phyloP scores from a whole-genome alignment of 495 filamentous ascomycete genomes.

The Trichoderma virens region DNA sequence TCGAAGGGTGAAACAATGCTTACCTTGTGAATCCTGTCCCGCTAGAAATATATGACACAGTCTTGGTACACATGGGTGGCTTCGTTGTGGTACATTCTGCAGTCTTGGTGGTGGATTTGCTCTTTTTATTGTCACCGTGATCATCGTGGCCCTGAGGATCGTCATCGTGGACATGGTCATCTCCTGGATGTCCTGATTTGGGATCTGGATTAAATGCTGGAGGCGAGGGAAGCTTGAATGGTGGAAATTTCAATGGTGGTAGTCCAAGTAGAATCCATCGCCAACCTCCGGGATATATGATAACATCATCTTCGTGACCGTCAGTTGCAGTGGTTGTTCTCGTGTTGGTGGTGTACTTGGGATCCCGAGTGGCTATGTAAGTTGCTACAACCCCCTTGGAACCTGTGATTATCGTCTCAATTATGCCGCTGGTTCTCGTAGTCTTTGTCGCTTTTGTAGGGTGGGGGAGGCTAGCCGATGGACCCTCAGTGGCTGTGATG shows the following conservation, averaged over 20 bases:
- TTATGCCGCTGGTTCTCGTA: not conserved
- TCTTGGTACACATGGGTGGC: not conserved
- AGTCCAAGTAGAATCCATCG: not conserved
- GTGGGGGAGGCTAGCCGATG: not conserved
- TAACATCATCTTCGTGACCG: not conserved
- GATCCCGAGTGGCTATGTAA: not conserved
- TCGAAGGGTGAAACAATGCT: not conserved
- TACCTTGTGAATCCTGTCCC: not conserved
- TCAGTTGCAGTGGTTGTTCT: not conserved
- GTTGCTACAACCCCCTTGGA: not conserved
- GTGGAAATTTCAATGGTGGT: no score
- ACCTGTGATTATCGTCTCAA: not conserved
- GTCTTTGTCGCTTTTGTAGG: not conserved
- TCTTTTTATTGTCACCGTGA: not conserved
- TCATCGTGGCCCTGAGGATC: not conserved
- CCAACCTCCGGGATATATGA: not conserved
- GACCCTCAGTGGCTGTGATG: not conserved
- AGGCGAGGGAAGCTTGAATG: not conserved
- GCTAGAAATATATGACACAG: not conserved
- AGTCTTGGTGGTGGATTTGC: not conserved
- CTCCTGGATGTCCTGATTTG: no score
- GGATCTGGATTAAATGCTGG: not conserved
- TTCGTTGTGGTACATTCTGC: not conserved
- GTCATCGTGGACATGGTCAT: not conserved
- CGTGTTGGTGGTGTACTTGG: not conserved